Percentiles rank a stretch among this genome's conserved stretches.
Conservation (phyloP, 1,284 basidiomycete species). For the Pyrrhoderma lamaoense region DNA sequence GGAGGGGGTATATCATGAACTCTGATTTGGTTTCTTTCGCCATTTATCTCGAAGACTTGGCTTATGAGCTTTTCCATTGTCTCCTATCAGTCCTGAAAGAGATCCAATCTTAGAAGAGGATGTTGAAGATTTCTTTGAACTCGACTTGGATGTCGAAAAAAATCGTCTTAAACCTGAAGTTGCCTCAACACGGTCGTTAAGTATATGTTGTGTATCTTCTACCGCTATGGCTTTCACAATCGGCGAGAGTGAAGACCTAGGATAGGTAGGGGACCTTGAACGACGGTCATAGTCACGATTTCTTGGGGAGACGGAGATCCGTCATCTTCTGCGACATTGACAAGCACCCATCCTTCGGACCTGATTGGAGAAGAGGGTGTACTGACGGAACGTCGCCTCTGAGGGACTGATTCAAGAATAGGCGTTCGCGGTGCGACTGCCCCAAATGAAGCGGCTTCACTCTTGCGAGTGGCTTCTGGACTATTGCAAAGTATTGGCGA, state of each 20-base stretch:
- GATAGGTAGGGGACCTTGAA: too few species aligned
- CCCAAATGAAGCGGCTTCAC: constrained; percentile 14
- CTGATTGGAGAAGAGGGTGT: constrained; percentile 1
- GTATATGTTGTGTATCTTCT: constrained; percentile 8
- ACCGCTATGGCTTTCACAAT: constrained; percentile 15
- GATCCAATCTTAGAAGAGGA: background rate
- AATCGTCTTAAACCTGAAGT: constrained; percentile 6
- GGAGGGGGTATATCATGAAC: background rate
- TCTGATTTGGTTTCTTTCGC: constrained; percentile 4
- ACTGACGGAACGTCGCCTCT: background rate
- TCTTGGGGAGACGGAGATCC: background rate
- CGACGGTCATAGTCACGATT: too few species aligned
- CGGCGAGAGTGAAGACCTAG: constrained; percentile 9
- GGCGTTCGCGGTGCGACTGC: background rate
- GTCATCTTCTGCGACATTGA: constrained; percentile 11
- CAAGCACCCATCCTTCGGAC: constrained; percentile 16
- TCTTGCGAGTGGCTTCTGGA: constrained; percentile 14
- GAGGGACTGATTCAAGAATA: background rate
- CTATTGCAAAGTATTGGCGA: constrained; percentile 8
- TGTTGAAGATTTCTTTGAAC: background rate
- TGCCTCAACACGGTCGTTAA: background rate
- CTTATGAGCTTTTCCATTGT: background rate
- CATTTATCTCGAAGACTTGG: constrained; percentile 13
- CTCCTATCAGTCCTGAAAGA: too few species aligned
- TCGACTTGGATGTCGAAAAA: constrained; percentile 11